Base-by-base conservation (phyloP, 306 rosid genomes). In the Medicago lupulina region DNA sequence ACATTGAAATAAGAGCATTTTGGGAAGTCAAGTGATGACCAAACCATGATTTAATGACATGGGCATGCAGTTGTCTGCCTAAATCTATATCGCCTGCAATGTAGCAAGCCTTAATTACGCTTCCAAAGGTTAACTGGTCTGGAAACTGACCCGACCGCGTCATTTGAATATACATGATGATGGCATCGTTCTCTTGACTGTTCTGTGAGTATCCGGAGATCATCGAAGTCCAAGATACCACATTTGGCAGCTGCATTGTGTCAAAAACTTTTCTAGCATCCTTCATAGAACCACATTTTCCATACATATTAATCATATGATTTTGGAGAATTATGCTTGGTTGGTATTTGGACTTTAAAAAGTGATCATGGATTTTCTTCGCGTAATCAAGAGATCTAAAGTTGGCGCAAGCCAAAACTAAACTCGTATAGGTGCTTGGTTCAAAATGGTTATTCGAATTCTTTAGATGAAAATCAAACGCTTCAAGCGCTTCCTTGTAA, bases 1-100 rank as follows among this genome's bases (percentile, higher is more conserved):
- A 89, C 96, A 92, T 87, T 44, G 96, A 84, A 76, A 89, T 84
- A 71, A 92, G 92, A 79, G 96, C 93, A 83, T 92, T 92, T 79
- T 85, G 93, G 9, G 96, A 80, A 58, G 84, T 80, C 76, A 82
- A 62, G 65, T 85, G 82, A 53, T 23, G 40, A 25, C 89, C 89
- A 87, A 65, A 74, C 61, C 86, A 87, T 36, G 89, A 84, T 71
- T 88, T 88, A 67, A 88, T 43, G 67, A 89, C 84, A 78, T 90
- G 90, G 63, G 84, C 86, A 80, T 90, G 97, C 36, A 92, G 74
- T 72, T 88, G 93, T 77, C 67, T 79, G 43, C 93, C 97, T 34
- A 92, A 80, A 70, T 47, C 53, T 25, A 58, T 41, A 84, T 87
- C 85, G n/a, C 77, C 87, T 11, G 54, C 9, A 60, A 77, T 82